Evolutionary conservation across 2,329 filamentous ascomycete species (phyloP), one percentile per base, ranked within the genome.

Genomic region (Aaosphaeria arxii): DNA sequence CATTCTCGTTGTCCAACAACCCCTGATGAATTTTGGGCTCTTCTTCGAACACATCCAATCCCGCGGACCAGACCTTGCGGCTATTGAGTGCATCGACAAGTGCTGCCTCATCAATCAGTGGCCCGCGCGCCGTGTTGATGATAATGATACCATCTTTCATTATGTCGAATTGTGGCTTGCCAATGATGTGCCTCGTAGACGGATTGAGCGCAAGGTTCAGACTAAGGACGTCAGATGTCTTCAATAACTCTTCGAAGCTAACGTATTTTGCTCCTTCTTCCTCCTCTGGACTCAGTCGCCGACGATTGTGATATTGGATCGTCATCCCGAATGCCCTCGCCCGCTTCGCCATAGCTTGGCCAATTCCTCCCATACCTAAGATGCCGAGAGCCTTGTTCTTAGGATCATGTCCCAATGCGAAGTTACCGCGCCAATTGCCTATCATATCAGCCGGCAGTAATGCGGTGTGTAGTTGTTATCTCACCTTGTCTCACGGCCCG

Each of bases 281-380:
- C 45, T 47, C 72, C 53, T 17, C 71, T 45, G 7, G 72, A n/a
- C 66, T 54, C 42, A 71, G 49, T 29, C 57, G 72, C 13, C 62
- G 63, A 6, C 75, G 74, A 63, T 83, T 84, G 69, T 84, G 79
- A 59, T 84, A 84, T 51, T 78, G 74, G n/a, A 82, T 74, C 49
- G 69, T 70, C 72, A 84, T 80, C 39, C 80, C 81, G 52, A 83
- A 82, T 0, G 75, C 75, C 30, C 73, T 73, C 4, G 78, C 79
- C 39, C 78, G 73, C 24, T 64, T 62, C 28, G 72, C 73, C 7
- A 77, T 72, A 5, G 77, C 76, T 11, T 74, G 69, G 3, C 81
- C 81, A 42, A 84, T 84, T 7, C 80, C 79, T 29, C 81, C 81
- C 78, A 83, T 82, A 7, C 81, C 81, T 1, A 84, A 65, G 48